These are phyloP conservation scores for Ziziphus jujuba DNA, from an alignment of 306 rosid genomes.

Conservation along the genomic window DNA sequence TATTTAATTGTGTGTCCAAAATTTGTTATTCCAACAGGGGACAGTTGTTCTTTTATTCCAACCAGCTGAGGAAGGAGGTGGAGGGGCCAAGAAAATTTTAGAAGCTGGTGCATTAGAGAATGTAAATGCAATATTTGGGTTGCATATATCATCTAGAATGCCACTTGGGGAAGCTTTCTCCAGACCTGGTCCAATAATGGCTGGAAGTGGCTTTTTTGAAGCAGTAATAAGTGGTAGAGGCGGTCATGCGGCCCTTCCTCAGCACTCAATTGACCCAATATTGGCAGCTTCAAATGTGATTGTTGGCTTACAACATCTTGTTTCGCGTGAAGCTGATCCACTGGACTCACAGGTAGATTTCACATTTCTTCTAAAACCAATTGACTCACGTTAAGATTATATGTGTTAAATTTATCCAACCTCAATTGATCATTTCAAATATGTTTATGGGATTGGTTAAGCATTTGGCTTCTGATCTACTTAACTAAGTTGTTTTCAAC, in stretches of 20 bases:
- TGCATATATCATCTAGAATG: conserved; percentile 45
- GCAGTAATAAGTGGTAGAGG: conserved; percentile 88
- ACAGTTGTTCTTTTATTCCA: conserved; percentile 88
- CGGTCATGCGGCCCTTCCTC: conserved; percentile 93
- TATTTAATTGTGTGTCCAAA: too few relatives aligned
- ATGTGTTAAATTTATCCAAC: too few relatives aligned
- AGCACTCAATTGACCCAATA: conserved; percentile 72
- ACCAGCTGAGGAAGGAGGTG: conserved; percentile 96
- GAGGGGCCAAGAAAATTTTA: conserved; percentile 64
- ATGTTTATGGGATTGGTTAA: conserved; percentile 5
- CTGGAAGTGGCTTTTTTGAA: conserved; percentile 75
- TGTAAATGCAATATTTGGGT: conserved; percentile 75
- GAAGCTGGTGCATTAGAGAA: conserved; percentile 63
- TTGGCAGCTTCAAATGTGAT: conserved; percentile 83
- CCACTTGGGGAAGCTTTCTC: conserved; percentile 63
- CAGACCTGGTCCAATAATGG: conserved; percentile 60
- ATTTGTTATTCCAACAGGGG: conserved; percentile 49
- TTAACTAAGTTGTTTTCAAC: too few relatives aligned
- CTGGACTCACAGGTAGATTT: conserved; percentile 63
- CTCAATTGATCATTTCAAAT: not conserved
- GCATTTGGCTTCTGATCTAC: not conserved
- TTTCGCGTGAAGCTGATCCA: conserved; percentile 91
- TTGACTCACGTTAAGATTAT: too few relatives aligned
- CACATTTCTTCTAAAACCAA: not conserved
- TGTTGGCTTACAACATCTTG: conserved; percentile 75